These are phyloP conservation scores for Pseudocercospora fijiensis DNA, from an alignment of 2,329 filamentous ascomycete genomes.

Conservation along the genomic window DNA sequence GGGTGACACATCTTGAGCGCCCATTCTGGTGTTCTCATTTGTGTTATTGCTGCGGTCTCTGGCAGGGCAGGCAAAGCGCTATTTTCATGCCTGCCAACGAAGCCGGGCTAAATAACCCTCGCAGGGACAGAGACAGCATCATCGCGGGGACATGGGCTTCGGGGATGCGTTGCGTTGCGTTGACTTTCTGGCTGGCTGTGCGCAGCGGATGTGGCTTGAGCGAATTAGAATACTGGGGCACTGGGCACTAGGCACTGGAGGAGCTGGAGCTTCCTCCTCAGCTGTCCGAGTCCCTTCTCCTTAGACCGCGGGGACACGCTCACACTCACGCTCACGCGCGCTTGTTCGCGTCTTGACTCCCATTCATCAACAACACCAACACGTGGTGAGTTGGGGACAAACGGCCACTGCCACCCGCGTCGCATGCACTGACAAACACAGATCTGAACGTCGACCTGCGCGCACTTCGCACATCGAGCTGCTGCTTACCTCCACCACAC, in stretches of 20 bases:
- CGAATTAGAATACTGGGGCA: too few relatives aligned
- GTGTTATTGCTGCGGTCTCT: neutral
- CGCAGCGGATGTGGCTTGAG: constrained; percentile 1
- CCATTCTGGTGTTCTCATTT: constrained; percentile 1
- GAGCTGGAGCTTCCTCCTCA: neutral
- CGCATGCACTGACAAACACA: constrained; percentile 3
- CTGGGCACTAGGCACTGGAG: too few relatives aligned
- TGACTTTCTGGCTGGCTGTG: neutral
- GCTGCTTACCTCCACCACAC: neutral
- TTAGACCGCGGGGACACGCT: too few relatives aligned
- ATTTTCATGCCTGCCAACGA: neutral
- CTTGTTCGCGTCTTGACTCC: constrained; percentile 5
- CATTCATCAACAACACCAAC: constrained; percentile 6
- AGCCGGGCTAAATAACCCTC: neutral
- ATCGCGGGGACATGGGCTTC: neutral
- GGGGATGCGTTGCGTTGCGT: neutral
- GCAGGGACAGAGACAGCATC: constrained; percentile 1
- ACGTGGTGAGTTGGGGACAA: neutral
- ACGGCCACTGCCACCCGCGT: neutral
- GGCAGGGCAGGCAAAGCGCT: neutral
- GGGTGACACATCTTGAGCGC: neutral
- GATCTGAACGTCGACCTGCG: neutral
- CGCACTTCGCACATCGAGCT: neutral
- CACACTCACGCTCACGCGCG: too few relatives aligned
- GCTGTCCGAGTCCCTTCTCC: neutral